A percentile compares a stretch with the other conserved stretches of the same genome.
Evolutionary conservation across 371 early-diverging fungal genomes (phyloP).

Genomic region (Mortierella sp.): DNA sequence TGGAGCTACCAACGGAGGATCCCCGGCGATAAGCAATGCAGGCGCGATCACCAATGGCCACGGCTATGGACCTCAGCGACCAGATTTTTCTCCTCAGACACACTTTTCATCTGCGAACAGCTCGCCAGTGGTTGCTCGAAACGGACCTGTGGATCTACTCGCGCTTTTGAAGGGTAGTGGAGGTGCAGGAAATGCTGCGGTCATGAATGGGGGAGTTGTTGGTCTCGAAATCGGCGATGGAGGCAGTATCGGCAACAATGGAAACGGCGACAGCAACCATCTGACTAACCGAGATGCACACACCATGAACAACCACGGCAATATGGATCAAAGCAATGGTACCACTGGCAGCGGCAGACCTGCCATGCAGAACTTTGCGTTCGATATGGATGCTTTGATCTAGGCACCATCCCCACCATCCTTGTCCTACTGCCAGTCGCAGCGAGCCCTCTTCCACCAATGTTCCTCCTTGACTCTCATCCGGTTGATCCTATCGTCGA

Average conservation of each 20-base stretch:
- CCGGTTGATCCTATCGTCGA: too few relatives aligned
- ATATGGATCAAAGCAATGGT: neutral
- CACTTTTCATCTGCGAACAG: slow-evolving; percentile 16
- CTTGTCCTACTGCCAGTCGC: too few relatives aligned
- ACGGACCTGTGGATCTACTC: slow-evolving; percentile 39
- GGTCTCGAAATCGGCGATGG: neutral
- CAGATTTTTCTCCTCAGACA: slow-evolving; percentile 20
- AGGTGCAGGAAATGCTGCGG: slow-evolving; percentile 6
- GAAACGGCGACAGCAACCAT: slow-evolving; percentile 11
- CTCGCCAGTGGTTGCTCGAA: slow-evolving; percentile 15
- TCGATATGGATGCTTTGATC: slow-evolving; percentile 45
- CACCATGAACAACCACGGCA: neutral
- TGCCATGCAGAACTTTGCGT: slow-evolving; percentile 42
- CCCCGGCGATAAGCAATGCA: slow-evolving; percentile 3
- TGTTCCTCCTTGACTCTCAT: too few relatives aligned
- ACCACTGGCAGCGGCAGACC: slow-evolving; percentile 6
- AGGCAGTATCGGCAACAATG: neutral
- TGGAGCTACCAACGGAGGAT: slow-evolving; percentile 1
- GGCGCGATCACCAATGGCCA: slow-evolving; percentile 12
- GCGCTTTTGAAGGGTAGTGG: slow-evolving; percentile 35
- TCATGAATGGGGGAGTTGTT: neutral
- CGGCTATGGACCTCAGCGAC: neutral
- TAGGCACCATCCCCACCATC: too few relatives aligned
- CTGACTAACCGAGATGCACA: too few relatives aligned
- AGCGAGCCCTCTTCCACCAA: too few relatives aligned